Conservation (phyloP, 2,329 filamentous ascomycete genomes). For the Penicillium sp. region DNA sequence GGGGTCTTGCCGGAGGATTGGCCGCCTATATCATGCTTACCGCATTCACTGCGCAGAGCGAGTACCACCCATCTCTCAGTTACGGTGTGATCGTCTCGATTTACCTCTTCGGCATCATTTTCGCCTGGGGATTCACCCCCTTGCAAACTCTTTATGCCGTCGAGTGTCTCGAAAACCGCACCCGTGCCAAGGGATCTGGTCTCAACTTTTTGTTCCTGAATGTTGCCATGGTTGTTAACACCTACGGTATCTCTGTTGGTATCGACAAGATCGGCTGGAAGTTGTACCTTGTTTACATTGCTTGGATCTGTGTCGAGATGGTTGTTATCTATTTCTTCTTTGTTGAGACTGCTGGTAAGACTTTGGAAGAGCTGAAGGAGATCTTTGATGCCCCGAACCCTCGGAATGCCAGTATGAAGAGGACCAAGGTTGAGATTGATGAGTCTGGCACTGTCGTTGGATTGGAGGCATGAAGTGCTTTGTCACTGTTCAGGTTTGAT, state of each 20-base stretch:
- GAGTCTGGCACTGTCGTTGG: slow-evolving; percentile 2
- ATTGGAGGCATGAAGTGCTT: slow-evolving; percentile 1
- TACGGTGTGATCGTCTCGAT: slow-evolving; percentile 50
- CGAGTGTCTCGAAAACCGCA: slow-evolving; percentile 61
- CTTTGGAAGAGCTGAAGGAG: slow-evolving; percentile 41
- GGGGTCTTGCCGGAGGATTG: neutral
- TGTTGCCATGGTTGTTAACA: slow-evolving; percentile 53
- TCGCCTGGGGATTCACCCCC: slow-evolving; percentile 56
- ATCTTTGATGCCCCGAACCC: slow-evolving; percentile 49
- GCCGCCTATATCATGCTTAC: slow-evolving; percentile 8
- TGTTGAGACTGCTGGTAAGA: slow-evolving; percentile 42
- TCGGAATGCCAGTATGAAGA: slow-evolving; percentile 38
- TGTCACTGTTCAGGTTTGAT: neutral
- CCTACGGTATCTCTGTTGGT: slow-evolving; percentile 55
- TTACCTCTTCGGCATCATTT: slow-evolving; percentile 58
- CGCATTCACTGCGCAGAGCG: slow-evolving; percentile 2
- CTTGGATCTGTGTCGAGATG: slow-evolving; percentile 39
- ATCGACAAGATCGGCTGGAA: slow-evolving; percentile 60
- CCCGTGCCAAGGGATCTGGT: slow-evolving; percentile 63
- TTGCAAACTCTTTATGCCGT: slow-evolving; percentile 59
- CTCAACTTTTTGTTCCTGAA: slow-evolving; percentile 51
- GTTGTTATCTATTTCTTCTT: slow-evolving; percentile 42
- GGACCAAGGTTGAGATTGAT: slow-evolving; percentile 11
- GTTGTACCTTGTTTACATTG: slow-evolving; percentile 59
- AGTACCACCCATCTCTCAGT: slow-evolving; percentile 1